These are phyloP conservation scores for Herpetospermum pedunculosum DNA, from an alignment of 306 rosid species.

Conservation along the genomic window DNA sequence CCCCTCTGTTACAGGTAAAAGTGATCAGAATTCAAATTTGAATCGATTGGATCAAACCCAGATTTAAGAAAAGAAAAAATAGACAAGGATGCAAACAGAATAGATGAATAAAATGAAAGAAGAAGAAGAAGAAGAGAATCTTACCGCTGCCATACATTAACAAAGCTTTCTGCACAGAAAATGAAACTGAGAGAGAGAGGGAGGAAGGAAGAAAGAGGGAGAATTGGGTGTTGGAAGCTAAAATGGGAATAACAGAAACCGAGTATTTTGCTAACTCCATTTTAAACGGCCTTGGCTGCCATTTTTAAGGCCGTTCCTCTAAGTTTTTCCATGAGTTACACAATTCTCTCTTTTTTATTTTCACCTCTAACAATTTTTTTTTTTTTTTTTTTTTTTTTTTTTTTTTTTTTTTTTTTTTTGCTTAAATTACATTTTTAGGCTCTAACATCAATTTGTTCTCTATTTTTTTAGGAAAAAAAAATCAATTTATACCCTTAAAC, in stretches of 20 bases:
- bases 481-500: too few relatives aligned
- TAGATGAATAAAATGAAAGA: neutral
- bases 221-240: neutral
- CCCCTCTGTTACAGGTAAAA: neutral
- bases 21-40: neutral
- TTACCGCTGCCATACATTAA: conserved; percentile 8
- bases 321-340: neutral
- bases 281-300: neutral
- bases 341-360: neutral
- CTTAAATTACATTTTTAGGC: too few relatives aligned
- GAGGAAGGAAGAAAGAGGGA: neutral
- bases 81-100: neutral
- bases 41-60: neutral
- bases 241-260: conserved; percentile 4
- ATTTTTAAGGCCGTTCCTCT: neutral
- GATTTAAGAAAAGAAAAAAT: too few relatives aligned
- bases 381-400: neutral
- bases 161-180: neutral
- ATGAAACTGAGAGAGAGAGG: neutral
- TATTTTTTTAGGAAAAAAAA: too few relatives aligned
- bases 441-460: too few relatives aligned
- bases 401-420: too few relatives aligned
- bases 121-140: neutral
- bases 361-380: neutral
- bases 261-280: neutral